A percentile compares a stretch with the other conserved stretches of the same genome.
Conservation (phyloP, 106 monocot species). For the Amphibolis antarctica region DNA sequence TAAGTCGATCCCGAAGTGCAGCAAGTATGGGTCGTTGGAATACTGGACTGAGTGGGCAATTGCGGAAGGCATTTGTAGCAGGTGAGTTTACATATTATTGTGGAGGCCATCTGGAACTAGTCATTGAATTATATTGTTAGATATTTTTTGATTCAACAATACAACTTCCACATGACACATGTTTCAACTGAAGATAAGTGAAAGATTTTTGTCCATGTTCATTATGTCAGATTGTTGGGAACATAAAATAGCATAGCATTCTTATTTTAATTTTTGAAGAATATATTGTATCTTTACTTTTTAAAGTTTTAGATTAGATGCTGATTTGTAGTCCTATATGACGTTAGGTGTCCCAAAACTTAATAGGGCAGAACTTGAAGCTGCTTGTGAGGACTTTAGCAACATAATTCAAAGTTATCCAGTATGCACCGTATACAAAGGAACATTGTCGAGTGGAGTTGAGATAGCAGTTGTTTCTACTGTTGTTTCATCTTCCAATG, state of each 20-base stretch:
- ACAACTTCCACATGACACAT: not conserved
- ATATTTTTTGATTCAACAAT: too few species aligned
- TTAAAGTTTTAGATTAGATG: not conserved
- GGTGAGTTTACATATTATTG: constrained; percentile 17
- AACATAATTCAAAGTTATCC: constrained; percentile 55
- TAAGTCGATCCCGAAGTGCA: constrained; percentile 16
- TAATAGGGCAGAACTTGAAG: constrained; percentile 51
- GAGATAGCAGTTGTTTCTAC: constrained; percentile 80
- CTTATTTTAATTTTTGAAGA: not conserved
- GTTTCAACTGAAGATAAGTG: not conserved
- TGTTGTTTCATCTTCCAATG: constrained; percentile 21
- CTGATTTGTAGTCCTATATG: not conserved
- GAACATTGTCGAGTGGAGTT: constrained; percentile 75
- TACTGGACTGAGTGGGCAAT: constrained; percentile 59
- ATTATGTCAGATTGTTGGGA: not conserved
- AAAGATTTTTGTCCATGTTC: not conserved
- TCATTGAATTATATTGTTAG: too few species aligned
- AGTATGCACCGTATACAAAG: constrained; percentile 63
- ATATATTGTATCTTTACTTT: not conserved
- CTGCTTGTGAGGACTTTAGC: constrained; percentile 88
- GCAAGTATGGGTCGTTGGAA: constrained; percentile 42
- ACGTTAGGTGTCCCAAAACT: constrained; percentile 60
- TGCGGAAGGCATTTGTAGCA: constrained; percentile 69
- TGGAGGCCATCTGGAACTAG: too few species aligned
- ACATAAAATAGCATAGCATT: not conserved